These are phyloP conservation scores for Torulaspora quercuum DNA, from an alignment of 805 yeast species.

Conservation along the genomic window DNA sequence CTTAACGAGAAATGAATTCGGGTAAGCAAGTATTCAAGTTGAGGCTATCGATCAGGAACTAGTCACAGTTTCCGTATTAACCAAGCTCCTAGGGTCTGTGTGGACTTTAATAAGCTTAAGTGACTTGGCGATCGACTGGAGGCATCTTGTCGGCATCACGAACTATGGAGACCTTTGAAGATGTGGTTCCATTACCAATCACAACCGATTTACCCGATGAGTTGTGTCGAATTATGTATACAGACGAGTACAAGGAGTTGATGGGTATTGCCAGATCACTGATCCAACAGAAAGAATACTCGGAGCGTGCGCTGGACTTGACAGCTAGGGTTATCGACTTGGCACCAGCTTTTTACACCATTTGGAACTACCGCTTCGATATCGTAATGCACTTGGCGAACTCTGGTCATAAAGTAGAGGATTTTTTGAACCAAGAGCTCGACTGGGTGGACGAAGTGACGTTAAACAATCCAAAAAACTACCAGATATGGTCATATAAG, in stretches of 20 bases:
- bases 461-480: slow-evolving; percentile 76
- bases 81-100: too few species aligned
- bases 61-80: too few species aligned
- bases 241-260: slow-evolving; percentile 61
- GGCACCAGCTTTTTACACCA: slow-evolving; percentile 88
- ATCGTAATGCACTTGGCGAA: slow-evolving; percentile 44
- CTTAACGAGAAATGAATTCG: too few species aligned
- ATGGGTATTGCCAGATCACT: slow-evolving; percentile 62
- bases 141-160: too few species aligned
- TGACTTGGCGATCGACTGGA: too few species aligned
- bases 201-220: slow-evolving; percentile 41
- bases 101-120: too few species aligned
- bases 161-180: slow-evolving; percentile 40
- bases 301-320: slow-evolving; percentile 66
- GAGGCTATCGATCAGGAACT: too few species aligned
- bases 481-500: slow-evolving; percentile 96
- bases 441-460: slow-evolving; percentile 80
- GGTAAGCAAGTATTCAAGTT: too few species aligned
- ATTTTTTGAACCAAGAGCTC: slow-evolving; percentile 48
- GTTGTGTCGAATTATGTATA: slow-evolving; percentile 65
- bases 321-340: slow-evolving; percentile 59
- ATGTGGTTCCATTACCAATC: slow-evolving; percentile 43
- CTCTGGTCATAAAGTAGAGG: not conserved
- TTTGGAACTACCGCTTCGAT: slow-evolving; percentile 70
- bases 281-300: slow-evolving; percentile 55